Base-by-base conservation (phyloP, 2,329 filamentous ascomycete genomes). In the Ceratocystis alfenasii region DNA sequence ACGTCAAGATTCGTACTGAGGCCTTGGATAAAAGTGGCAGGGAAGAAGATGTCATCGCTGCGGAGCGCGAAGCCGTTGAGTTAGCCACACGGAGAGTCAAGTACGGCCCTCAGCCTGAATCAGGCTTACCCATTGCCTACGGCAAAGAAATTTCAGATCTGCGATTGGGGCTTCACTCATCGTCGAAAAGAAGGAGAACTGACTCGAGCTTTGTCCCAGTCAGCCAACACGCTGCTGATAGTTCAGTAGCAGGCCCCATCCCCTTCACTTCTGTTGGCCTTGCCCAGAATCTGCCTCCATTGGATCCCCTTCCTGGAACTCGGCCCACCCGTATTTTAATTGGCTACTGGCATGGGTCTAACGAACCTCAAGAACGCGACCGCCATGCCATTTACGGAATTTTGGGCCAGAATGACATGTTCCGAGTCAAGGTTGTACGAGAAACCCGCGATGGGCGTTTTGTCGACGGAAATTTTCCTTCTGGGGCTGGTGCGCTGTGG, bases 331-430 rank as follows among this genome's bases (percentile, higher is more conserved):
- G 81, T 7, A 83, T 85, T 62, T 74, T 85, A 1, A 72, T 87
- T 1, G 84, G 84, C 0, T 80, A 79, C 70, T 87, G 84, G 84
- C 77, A 76, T 64, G 78, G 79, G 12, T 86, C 83, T 0, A 79
- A 76, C 41, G 79, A 81, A 62, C 50, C 71, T 0, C 73, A 78
- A 1, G 71, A 75, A 1, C 74, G 74, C 12, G 78, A 86, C 70
- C 82, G 83, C 64, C 84, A 87, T 70, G 84, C 83, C 0, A 82
- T 86, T 0, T 83, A 82, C 65, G 84, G 84, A 2, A 84, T 87
- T 10, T 73, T 87, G 0, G 83, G 83, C 0, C 79, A 79, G 20
- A 85, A 85, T 65, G 83, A 86, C 69, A 85, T 84, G 79, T 86
- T 87, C 71, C 76, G 84, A 0, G 82, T 86, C 65, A 86, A 86